Conservation (phyloP, 352 stramenopile species). For the Globisporangium paddicum region DNA sequence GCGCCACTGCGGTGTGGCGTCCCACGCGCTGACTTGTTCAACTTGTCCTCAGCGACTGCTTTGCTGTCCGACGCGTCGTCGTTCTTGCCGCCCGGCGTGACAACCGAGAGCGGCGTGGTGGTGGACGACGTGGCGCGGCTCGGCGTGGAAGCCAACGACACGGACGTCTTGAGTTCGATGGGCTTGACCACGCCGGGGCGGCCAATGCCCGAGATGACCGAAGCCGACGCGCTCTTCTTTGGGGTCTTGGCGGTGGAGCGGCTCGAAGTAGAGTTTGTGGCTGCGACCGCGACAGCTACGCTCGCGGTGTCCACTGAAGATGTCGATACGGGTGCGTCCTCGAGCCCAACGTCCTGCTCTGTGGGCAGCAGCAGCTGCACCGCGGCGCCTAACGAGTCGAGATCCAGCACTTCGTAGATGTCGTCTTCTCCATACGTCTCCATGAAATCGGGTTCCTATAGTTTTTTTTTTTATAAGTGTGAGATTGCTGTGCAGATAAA, state of each 20-base stretch:
- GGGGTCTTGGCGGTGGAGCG: slow-evolving; percentile 48
- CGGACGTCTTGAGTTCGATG: slow-evolving; percentile 77
- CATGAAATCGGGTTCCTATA: slow-evolving; percentile 90
- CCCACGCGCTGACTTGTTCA: slow-evolving; percentile 30
- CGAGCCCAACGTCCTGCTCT: slow-evolving; percentile 64
- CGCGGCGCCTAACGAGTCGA: slow-evolving; percentile 85
- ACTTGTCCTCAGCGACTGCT: slow-evolving; percentile 31
- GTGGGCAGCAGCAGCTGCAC: slow-evolving; percentile 69
- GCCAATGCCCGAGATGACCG: slow-evolving; percentile 66
- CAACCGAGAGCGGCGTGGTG: slow-evolving; percentile 13
- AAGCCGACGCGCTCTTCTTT: slow-evolving; percentile 56
- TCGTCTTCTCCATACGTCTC: slow-evolving; percentile 89
- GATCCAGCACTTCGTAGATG: slow-evolving; percentile 95
- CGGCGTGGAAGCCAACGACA: slow-evolving; percentile 32
- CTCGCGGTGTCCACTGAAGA: slow-evolving; percentile 16
- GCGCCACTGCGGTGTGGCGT: slow-evolving; percentile 37
- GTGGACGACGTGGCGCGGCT: slow-evolving; percentile 30
- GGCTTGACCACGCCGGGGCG: slow-evolving; percentile 68
- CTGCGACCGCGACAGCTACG: background rate
- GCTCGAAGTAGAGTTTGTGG: slow-evolving; percentile 7
- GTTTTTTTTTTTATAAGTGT: background rate
- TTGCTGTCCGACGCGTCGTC: slow-evolving; percentile 36
- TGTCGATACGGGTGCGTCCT: slow-evolving; percentile 27
- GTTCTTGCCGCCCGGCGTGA: slow-evolving; percentile 40
- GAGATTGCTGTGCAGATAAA: background rate